Conservation (phyloP, 768 basidiomycete genomes). For the Hygrocybe punicea region DNA sequence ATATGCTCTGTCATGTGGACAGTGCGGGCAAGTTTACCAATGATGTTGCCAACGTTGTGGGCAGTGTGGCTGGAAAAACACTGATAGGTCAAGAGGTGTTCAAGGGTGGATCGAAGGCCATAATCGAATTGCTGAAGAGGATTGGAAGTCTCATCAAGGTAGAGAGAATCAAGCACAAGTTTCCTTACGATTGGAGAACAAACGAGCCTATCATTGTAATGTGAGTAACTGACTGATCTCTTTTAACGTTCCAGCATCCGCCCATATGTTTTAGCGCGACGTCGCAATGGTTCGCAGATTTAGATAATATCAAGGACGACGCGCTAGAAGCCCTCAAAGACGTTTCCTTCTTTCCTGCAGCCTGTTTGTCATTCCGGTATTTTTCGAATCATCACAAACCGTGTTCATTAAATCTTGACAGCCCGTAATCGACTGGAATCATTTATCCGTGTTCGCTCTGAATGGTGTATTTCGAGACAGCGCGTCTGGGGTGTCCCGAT, state of each 20-base stretch:
- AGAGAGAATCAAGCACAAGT: constrained; percentile 76
- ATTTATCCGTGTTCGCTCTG: constrained; percentile 82
- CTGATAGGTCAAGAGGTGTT: constrained; percentile 73
- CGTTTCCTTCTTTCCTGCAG: constrained; percentile 72
- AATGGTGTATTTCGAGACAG: constrained; percentile 99
- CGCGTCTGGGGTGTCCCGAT: constrained; percentile 98
- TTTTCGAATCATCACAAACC: background rate
- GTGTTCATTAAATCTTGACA: constrained; percentile 26
- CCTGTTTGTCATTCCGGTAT: constrained; percentile 46
- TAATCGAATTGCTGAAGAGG: constrained; percentile 61
- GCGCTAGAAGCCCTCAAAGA: constrained; percentile 66
- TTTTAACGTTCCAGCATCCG: background rate
- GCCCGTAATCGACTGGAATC: constrained; percentile 86
- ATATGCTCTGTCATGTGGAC: constrained; percentile 80
- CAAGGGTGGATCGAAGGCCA: constrained; percentile 60
- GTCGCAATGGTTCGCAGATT: constrained; percentile 95
- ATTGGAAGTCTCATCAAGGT: constrained; percentile 59
- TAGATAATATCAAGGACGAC: constrained; percentile 75
- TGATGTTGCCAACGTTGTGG: constrained; percentile 56
- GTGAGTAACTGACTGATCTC: constrained; percentile 40
- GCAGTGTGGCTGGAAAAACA: constrained; percentile 39
- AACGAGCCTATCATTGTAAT: constrained; percentile 87
- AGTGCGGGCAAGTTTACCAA: constrained; percentile 66
- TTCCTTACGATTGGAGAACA: constrained; percentile 97
- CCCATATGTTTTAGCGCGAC: constrained; percentile 58